Base-by-base conservation (phyloP, 352 stramenopile species). In the Pythium apleroticum region DNA sequence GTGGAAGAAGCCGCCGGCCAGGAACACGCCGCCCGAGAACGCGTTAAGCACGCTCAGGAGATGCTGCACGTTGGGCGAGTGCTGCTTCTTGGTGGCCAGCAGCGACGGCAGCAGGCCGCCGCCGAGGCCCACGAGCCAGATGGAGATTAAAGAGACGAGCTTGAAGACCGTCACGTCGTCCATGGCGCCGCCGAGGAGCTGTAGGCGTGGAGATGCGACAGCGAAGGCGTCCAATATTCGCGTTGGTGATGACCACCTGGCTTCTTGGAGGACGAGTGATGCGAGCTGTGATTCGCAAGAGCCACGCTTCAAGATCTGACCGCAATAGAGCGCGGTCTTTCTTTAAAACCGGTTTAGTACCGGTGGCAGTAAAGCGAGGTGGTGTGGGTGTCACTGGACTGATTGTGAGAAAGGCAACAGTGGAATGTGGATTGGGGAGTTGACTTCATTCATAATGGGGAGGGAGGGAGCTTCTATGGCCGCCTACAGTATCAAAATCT, bases 1-100 rank as follows among this genome's bases (percentile, higher is more conserved):
- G 65, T 93, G 84, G 63, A 91, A 81, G 63, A 93, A 93, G 41
- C 84, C 84, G 41, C 84, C 84, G 46, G 84, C 81, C 30, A 93
- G 72, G 62, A 93, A 93, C 2, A 93, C 84, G 62, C 84, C 84
- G 33, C 84, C 84, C 1, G 80, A 90, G 60, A 91, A 87, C 17
- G 81, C 81, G 60, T 77, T 93, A 31, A 91, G 69, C 48, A 87
- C 67, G 49, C 69, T 74, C 22, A 88, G 61, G 10, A 68, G n/a
- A 24, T 74, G 61, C 41, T 68, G 31, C 5, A 74, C 60, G 24
- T 41, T 49, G 6, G 74, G 66, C 4, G 81, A 88, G 24, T 73
- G 73, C 24, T 75, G 68, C 41, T 73, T 70, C 11, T 65, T 60
- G 4, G 66, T 68, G 19, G 82, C 80, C 15, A 91, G 66, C 4